Evolutionary conservation across 108 stramenopile genomes (phyloP).

Genomic region (Aurantiochytrium sp.): DNA sequence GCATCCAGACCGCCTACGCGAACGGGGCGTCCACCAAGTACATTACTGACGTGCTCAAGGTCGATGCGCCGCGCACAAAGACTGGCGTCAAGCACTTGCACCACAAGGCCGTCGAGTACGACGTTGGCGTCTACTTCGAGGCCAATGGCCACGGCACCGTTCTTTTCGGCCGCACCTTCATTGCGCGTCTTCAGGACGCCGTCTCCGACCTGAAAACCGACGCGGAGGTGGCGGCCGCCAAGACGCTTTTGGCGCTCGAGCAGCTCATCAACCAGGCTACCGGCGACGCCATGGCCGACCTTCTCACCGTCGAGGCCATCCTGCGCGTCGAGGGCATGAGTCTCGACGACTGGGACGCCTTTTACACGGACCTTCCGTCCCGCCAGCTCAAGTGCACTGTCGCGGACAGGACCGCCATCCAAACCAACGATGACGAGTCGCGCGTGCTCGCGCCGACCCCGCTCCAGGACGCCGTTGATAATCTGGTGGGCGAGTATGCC

Average conservation of each 20-base stretch:
- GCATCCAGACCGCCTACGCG: conserved; percentile 98
- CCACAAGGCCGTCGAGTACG: conserved; percentile 81
- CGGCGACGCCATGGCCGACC: conserved; percentile 91
- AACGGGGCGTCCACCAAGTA: conserved; percentile 89
- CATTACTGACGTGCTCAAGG: conserved; percentile 47
- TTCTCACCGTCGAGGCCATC: conserved; percentile 84
- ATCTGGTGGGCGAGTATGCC: conserved; percentile 51
- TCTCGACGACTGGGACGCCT: conserved; percentile 67
- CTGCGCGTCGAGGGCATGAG: conserved; percentile 64
- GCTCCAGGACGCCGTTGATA: conserved; percentile 78
- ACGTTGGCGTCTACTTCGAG: conserved; percentile 98
- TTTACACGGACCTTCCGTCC: conserved; percentile 87
- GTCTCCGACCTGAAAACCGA: background rate
- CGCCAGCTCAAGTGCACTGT: conserved; percentile 87
- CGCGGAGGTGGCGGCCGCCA: conserved; percentile 34
- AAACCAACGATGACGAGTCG: conserved; percentile 84
- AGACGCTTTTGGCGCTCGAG: conserved; percentile 55
- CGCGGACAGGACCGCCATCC: conserved; percentile 70
- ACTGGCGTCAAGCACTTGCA: conserved; percentile 97
- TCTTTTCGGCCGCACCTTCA: conserved; percentile 68
- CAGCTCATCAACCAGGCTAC: conserved; percentile 85
- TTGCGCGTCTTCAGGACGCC: background rate
- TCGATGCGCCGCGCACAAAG: background rate
- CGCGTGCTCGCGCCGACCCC: conserved; percentile 62
- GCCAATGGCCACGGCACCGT: conserved; percentile 99